phyloP scores from a whole-genome alignment of 306 rosid species.

The Vigna mungo region DNA sequence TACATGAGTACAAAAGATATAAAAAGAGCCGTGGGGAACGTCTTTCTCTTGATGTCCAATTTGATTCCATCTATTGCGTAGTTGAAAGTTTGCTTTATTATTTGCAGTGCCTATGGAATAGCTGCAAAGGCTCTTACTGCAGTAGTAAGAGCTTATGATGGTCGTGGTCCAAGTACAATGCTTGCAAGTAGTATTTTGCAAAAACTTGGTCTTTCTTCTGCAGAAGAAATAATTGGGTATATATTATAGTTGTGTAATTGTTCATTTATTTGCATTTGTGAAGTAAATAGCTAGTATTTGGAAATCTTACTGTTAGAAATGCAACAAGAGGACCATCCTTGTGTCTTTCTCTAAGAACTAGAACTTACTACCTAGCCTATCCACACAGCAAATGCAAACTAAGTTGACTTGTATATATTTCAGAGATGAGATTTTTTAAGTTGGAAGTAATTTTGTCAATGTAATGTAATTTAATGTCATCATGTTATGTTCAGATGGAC shows the following conservation, averaged over 20 bases:
- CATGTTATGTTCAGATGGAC: slow-evolving; percentile 72
- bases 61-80: slow-evolving; percentile 3
- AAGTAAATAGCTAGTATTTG: slow-evolving; percentile 24
- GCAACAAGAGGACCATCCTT: not conserved
- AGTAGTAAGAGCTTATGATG: slow-evolving; percentile 80
- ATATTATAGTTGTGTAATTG: slow-evolving; percentile 39
- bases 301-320: slow-evolving; percentile 2
- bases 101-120: slow-evolving; percentile 93
- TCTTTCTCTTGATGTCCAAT: slow-evolving; percentile 16
- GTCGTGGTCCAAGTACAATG: slow-evolving; percentile 81
- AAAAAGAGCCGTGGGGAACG: not conserved
- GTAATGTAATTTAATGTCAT: not conserved
- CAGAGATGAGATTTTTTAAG: slow-evolving; percentile 7
- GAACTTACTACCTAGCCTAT: not conserved
- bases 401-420: slow-evolving; percentile 29
- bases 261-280: slow-evolving; percentile 14
- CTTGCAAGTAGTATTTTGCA: slow-evolving; percentile 70
- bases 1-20: not conserved
- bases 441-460: not conserved
- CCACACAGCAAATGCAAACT: not conserved
- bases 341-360: not conserved
- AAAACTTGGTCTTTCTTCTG: slow-evolving; percentile 71
- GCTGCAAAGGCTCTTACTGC: slow-evolving; percentile 93
- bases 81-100: slow-evolving; percentile 45
- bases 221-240: slow-evolving; percentile 93